Percentiles rank a stretch among this genome's conserved stretches.
Conservation (phyloP, 306 rosid species). For the Quillaja saponaria region DNA sequence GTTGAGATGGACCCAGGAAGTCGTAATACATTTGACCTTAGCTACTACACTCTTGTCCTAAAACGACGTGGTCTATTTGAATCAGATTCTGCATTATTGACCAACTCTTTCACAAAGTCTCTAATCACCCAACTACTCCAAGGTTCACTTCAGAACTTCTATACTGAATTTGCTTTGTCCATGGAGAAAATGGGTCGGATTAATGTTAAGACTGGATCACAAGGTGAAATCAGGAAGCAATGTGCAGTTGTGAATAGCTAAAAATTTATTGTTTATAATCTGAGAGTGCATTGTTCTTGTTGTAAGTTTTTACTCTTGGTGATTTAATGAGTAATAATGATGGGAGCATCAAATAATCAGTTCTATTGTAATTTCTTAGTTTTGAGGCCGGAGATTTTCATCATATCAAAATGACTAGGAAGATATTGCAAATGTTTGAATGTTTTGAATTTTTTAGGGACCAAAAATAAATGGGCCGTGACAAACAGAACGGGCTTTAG, state of each 20-base stretch:
- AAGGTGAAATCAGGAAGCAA: constrained; percentile 78
- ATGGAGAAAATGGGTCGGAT: constrained; percentile 79
- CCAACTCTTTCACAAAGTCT: constrained; percentile 48
- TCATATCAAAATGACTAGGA: too few relatives aligned
- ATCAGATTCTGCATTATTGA: constrained; percentile 75
- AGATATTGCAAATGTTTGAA: too few relatives aligned
- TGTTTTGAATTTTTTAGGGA: too few relatives aligned
- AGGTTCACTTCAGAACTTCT: constrained; percentile 58
- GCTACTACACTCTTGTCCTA: constrained; percentile 54
- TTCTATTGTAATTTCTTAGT: constrained; percentile 20
- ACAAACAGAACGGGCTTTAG: too few relatives aligned
- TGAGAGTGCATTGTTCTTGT: neutral
- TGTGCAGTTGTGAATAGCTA: constrained; percentile 71
- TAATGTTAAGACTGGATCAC: constrained; percentile 67
- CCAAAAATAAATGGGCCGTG: too few relatives aligned
- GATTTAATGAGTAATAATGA: neutral
- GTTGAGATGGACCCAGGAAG: constrained; percentile 98
- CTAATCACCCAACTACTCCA: constrained; percentile 46
- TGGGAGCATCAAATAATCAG: constrained; percentile 23
- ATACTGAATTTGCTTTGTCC: constrained; percentile 55
- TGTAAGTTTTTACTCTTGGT: neutral
- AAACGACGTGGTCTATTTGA: constrained; percentile 76
- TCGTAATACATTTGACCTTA: constrained; percentile 70
- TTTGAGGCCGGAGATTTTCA: too few relatives aligned
- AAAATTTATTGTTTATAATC: neutral